These are phyloP conservation scores for Fomitiporia mediterranea DNA, from an alignment of 1,284 basidiomycete species.

Conservation along the genomic window DNA sequence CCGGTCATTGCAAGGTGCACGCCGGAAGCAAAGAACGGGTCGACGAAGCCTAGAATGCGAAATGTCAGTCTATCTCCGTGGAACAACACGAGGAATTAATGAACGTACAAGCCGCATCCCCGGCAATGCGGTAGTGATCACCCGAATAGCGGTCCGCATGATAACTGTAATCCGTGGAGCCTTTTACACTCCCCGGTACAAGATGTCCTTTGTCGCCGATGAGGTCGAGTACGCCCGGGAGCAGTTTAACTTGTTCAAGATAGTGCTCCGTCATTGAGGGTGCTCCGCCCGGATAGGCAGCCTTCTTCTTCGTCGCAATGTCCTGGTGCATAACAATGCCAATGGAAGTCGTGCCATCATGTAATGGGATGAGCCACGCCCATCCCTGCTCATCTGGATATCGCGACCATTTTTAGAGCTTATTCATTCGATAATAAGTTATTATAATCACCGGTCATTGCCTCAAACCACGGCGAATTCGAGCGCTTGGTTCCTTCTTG, in stretches of 20 bases:
- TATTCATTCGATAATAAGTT: background rate
- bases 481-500: constrained; percentile 36
- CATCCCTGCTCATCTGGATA: constrained; percentile 66
- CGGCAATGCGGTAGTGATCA: constrained; percentile 53
- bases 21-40: constrained; percentile 69
- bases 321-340: constrained; percentile 60
- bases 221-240: constrained; percentile 3
- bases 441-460: constrained; percentile 48
- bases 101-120: constrained; percentile 69
- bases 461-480: constrained; percentile 47
- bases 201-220: constrained; percentile 8
- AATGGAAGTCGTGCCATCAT: constrained; percentile 61
- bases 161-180: constrained; percentile 64
- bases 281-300: background rate
- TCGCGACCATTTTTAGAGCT: no score
- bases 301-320: background rate
- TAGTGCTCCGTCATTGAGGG: constrained; percentile 4
- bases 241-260: constrained; percentile 12
- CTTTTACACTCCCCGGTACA: constrained; percentile 32
- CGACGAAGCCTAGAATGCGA: no score
- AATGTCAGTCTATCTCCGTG: no score
- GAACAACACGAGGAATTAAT: no score
- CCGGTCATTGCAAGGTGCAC: constrained; percentile 64
- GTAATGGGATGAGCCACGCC: constrained; percentile 74
- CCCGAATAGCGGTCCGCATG: constrained; percentile 61